Evolutionary conservation across 78 protist species (phyloP), one percentile per base, ranked within the genome.

Genomic region (Mantamonas sphyraenae): DNA sequence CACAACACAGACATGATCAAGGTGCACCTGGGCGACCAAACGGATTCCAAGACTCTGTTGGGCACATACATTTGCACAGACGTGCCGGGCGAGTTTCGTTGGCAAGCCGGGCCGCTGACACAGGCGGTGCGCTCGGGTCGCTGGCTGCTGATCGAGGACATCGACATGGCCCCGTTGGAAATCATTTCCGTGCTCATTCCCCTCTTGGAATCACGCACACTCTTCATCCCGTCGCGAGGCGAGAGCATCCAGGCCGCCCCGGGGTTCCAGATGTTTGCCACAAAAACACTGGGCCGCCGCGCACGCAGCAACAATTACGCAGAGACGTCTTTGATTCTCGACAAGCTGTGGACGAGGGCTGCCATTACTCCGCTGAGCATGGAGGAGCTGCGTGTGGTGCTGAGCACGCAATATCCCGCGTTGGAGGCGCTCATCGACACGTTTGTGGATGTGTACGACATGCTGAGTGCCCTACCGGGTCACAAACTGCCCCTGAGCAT

Each of bases 91-190:
- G 94, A 91, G 71, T 97, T 97, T 64, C 58, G 43, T 2, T 96
- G 98, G 96, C 95, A 85, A 71, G 74, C 87, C 0, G 97, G 97
- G 39, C 84, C 91, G n/a, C 78, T 95, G 20, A 71, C 95, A 19
- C 77, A 60, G 30, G 77, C 81, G 24, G 81, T 53, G 40, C 47
- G 2, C 47, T 2, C 45, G 53, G 95, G 94, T 30, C 47, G 79
- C 17, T 97, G 99, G 99, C 68, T 96, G 0, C 42, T 96, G 31
- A 65, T 97, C n/a, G 99, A 96, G 31, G 97, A 96, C 66, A 70
- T 93, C 33, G 97, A 94, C 63, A 60, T 74, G 38, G 93, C 95
- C 5, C 90, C 98, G 7, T 5, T 74, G 20, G 98, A 94, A 14
- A 93, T 95, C 3, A 24, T 85, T 0, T 70, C 94, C 19, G 83